Base-by-base conservation (phyloP, 2,329 filamentous ascomycete genomes). In the Trichothecium sympodiale region DNA sequence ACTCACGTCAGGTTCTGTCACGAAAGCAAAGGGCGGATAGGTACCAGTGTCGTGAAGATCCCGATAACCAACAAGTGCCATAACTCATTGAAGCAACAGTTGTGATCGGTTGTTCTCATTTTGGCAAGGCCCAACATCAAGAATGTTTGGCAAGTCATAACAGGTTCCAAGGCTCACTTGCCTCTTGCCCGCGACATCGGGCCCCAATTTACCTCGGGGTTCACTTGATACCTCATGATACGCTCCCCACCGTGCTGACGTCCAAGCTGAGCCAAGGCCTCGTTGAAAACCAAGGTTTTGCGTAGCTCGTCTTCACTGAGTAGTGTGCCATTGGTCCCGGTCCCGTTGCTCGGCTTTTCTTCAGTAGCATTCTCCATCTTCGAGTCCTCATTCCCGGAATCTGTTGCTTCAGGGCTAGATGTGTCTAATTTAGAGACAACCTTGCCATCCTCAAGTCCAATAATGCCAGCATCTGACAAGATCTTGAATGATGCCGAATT, bases 141-240 rank as follows among this genome's bases (percentile, higher is more conserved):
- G n/a, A n/a, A n/a, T n/a, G n/a, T n/a, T n/a, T n/a, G n/a, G n/a
- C n/a, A n/a, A n/a, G n/a, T n/a, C n/a, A n/a, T n/a, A n/a, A n/a
- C n/a, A n/a, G n/a, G n/a, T n/a, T n/a, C n/a, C n/a, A n/a, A n/a
- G n/a, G n/a, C n/a, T 25, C 20, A 25, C 20, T 25, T 25, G 20
- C 20, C 20, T 25, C 20, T 25, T 17, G 73, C 73, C 44, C 65
- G 64, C 35, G 61, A 65, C 75, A 94, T 77, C 1, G 91, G 91
- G 0, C 91, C 91, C 91, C 91, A 98, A 55, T 96, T 91, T 51
- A 86, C 80, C 40, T 81, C 69, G 31, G 91, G 91, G 53, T 96
- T 96, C 41, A 80, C 62, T 62, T 94, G 91, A 57, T 95, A 98
- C 43, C 89, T 70, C 36, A 93, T 77, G 31, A 93, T 67, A 44